A percentile compares a stretch with the other conserved stretches of the same genome.
phyloP scores from a whole-genome alignment of 805 yeast species.

The Candida schatavii region DNA sequence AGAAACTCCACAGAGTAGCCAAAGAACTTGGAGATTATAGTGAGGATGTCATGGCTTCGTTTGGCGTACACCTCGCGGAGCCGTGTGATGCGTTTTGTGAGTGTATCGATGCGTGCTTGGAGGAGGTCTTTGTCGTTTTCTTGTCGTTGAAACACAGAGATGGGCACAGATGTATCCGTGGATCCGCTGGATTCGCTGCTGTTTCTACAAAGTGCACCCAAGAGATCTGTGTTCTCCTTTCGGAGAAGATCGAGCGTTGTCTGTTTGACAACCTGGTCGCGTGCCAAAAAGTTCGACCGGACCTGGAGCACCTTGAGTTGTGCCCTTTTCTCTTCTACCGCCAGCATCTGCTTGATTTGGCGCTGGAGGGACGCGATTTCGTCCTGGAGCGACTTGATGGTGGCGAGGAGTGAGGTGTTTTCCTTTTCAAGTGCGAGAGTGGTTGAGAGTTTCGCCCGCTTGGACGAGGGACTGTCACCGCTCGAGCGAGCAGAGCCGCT shows the following conservation, averaged over 20 bases:
- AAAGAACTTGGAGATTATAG: slow-evolving; percentile 61
- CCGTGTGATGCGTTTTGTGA: slow-evolving; percentile 52
- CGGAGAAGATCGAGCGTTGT: slow-evolving; percentile 49
- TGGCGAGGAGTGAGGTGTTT: slow-evolving; percentile 35
- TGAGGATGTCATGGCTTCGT: slow-evolving; percentile 70
- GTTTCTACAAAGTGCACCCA: no score
- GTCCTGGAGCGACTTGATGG: slow-evolving; percentile 34
- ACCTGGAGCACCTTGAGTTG: slow-evolving; percentile 55
- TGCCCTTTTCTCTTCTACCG: slow-evolving; percentile 18
- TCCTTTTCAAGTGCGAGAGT: slow-evolving; percentile 42
- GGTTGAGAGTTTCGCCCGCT: no score
- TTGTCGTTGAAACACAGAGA: slow-evolving; percentile 60
- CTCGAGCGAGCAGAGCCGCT: no score
- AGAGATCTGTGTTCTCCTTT: slow-evolving; percentile 57
- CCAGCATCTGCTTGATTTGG: slow-evolving; percentile 27
- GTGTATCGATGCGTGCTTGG: slow-evolving; percentile 45
- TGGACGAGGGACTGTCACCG: no score
- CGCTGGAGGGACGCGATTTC: slow-evolving; percentile 33
- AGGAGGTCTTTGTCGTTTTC: slow-evolving; percentile 50
- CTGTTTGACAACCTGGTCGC: slow-evolving; percentile 60
- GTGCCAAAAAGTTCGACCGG: slow-evolving; percentile 60
- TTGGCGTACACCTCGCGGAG: slow-evolving; percentile 56
- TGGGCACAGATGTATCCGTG: slow-evolving; percentile 41
- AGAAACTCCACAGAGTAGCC: slow-evolving; percentile 74
- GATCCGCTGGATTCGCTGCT: slow-evolving; percentile 6